Base-by-base conservation (phyloP, 352 stramenopile species). In the Globisporangium mamillatum region DNA sequence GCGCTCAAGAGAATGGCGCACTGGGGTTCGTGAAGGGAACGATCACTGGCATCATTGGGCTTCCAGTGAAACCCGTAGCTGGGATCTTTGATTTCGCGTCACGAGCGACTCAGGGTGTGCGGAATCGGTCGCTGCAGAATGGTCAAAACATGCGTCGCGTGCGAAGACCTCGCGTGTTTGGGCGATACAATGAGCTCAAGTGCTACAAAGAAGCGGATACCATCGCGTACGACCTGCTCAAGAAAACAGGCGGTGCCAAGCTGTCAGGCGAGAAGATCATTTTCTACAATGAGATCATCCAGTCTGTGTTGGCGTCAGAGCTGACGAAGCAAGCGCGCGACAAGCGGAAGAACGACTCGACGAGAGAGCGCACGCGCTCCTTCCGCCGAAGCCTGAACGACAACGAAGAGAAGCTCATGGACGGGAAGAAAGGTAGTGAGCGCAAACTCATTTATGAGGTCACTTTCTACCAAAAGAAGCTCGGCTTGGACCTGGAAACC, bases 31-130 rank as follows among this genome's bases (percentile, higher is more conserved):
- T 95, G 22, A 86, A 85, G 58, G 89, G 89, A 20, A 95, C 89
- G 16, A 90, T 96, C 57, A 95, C 88, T 22, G 89, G 89, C 50
- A 92, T 96, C 50, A 93, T 96, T 52, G 89, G 89, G 4, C 74
- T 96, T 25, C 88, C 89, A 0, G 83, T 96, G 27, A 96, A 96
- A 59, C 89, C 89, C 52, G 88, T 95, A 0, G 89, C 89, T 9
- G 89, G 89, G 6, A 93, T 96, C 34, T 96, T 96, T 60, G 89
- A 96, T 62, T 96, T 96, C 67, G 89, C 89, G n/a, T 96, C 89
- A 2, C 81, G 89, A 18, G 88, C 89, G 18, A 94, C 88, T 0
- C 89, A 96, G 70, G 89, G 89, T 50, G 86, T 96, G 24, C 83
- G 87, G 20, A 95, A 94, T 68, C 76, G 89, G 20, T 95, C 88